Base-by-base conservation (phyloP, 768 basidiomycete species). In the Boletus eberwhitei region DNA sequence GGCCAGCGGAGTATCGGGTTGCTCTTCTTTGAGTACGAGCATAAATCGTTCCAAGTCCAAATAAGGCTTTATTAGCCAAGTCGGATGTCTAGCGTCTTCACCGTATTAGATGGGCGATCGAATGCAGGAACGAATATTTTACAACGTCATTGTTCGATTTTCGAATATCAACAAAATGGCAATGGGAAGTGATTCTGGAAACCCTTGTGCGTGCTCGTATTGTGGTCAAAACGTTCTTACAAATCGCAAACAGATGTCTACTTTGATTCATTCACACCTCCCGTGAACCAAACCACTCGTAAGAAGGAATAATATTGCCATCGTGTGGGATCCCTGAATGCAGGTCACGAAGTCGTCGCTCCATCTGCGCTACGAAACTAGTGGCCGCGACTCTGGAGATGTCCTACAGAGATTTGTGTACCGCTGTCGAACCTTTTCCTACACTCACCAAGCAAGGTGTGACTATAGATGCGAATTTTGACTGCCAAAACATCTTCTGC, bases 211-310 rank as follows among this genome's bases (percentile, higher is more conserved):
- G 81, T 62, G 43, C 22, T 41, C 12, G 8, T 41, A 46, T 36
- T 42, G 29, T 14, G 32, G 21, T 43, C 36, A 48, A 48, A 8
- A 6, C 66, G 9, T 54, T 12, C 58, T 53, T 64, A 61, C 35
- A 3, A 46, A 44, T 12, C 17, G 37, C 24, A 22, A 17, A 6
- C 50, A 89, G 88, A 83, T 67, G 71, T 88, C 24, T 84, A 85
- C 63, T 88, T 90, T 53, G 85, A 88, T 57, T 76, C 83, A 5
- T 62, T 80, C 26, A 82, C 79, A 0, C 89, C 90, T 6, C 86
- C 88, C 0, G 68, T 79, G 11, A 70, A 90, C 14, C 87, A 88
- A 63, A 69, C 66, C 0, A 53, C 64, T 22, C 2, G 11, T 31
- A 22, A 54, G 59, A 16, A 78, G 40, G 38, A 52, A 82, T 55